Evolutionary conservation across 768 basidiomycete species (phyloP).

Genomic region (Podaxis pistillaris): DNA sequence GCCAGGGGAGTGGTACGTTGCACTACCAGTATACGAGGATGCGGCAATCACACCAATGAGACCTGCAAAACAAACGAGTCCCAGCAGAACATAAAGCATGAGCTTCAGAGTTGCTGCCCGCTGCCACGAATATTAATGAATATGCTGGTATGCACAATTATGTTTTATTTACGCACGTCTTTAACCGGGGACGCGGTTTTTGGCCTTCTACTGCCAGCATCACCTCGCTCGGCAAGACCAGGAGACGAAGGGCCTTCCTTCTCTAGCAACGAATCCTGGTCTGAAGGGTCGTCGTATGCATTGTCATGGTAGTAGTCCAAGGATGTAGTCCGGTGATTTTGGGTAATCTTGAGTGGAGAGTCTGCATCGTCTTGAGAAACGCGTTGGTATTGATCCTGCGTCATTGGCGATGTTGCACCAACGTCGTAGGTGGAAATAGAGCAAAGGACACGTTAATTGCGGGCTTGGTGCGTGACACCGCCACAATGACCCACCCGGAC

Average conservation of each 20-base stretch:
- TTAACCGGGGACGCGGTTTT: slow-evolving; percentile 3
- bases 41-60: slow-evolving; percentile 81
- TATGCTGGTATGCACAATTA: background rate
- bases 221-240: slow-evolving; percentile 30
- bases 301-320: slow-evolving; percentile 70
- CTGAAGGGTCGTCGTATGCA: slow-evolving; percentile 76
- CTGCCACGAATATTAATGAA: background rate
- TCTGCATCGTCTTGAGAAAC: slow-evolving; percentile 9
- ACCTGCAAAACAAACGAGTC: slow-evolving; percentile 58
- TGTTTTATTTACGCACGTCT: background rate
- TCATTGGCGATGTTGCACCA: slow-evolving; percentile 1
- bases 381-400: slow-evolving; percentile 3
- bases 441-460: background rate
- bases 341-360: slow-evolving; percentile 5
- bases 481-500: background rate
- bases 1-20: slow-evolving; percentile 51
- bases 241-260: slow-evolving; percentile 35
- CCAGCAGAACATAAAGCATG: slow-evolving; percentile 59
- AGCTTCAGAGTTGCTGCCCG: slow-evolving; percentile 45
- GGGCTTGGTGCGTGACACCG: background rate
- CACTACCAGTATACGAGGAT: slow-evolving; percentile 59
- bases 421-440: slow-evolving; percentile 3
- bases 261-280: slow-evolving; percentile 61
- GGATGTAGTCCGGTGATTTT: background rate
- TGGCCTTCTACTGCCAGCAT: slow-evolving; percentile 21